Conservation (phyloP, 495 filamentous ascomycete species). For the Pyrenopolyporus hunteri region DNA sequence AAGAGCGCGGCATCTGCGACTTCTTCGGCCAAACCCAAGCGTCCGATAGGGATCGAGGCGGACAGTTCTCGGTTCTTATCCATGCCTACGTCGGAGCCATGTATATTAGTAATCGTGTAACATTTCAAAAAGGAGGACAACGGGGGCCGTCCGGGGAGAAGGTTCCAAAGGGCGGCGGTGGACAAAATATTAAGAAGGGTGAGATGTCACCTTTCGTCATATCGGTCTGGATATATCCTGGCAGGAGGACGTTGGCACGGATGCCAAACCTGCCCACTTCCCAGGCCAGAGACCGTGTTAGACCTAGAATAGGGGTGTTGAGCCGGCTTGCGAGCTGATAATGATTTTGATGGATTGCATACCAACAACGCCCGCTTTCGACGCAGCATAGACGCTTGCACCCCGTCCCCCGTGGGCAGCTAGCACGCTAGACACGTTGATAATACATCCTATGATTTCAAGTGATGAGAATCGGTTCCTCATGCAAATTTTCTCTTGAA, state of each 20-base stretch:
- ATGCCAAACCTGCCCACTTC: constrained; percentile 65
- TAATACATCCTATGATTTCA: constrained; percentile 64
- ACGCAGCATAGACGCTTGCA: constrained; percentile 74
- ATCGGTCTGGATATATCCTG: constrained; percentile 79
- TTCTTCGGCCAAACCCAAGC: constrained; percentile 71
- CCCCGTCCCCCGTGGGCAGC: constrained; percentile 67
- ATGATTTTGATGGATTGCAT: constrained; percentile 21
- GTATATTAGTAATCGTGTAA: constrained; percentile 43
- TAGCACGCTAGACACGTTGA: constrained; percentile 79
- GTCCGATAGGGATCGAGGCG: constrained; percentile 65
- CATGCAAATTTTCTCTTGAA: background rate
- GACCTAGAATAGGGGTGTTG: constrained; percentile 43
- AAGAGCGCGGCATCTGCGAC: constrained; percentile 83
- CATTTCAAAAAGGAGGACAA: constrained; percentile 12
- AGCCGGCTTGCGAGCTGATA: constrained; percentile 10
- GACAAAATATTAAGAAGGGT: constrained; percentile 21
- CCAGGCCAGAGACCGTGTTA: constrained; percentile 72
- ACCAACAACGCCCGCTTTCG: constrained; percentile 80
- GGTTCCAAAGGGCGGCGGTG: background rate
- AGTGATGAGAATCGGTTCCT: background rate
- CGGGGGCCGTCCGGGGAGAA: background rate
- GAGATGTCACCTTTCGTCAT: constrained; percentile 70
- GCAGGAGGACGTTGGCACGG: constrained; percentile 80
- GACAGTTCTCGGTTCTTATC: constrained; percentile 38
- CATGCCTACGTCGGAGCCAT: constrained; percentile 39